Conservation (phyloP, 495 filamentous ascomycete genomes). For the Xylaria castorea region DNA sequence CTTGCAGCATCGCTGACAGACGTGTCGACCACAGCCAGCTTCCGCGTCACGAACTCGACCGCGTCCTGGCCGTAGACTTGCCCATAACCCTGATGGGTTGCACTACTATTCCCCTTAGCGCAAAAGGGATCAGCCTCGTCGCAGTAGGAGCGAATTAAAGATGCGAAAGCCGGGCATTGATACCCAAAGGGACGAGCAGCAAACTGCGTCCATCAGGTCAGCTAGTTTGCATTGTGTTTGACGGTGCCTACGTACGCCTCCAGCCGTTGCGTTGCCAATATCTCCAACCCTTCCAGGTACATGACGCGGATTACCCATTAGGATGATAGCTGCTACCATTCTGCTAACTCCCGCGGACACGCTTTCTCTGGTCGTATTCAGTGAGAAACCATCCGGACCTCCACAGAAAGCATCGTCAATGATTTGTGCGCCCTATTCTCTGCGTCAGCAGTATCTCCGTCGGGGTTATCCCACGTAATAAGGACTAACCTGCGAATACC, state of each 20-base stretch:
- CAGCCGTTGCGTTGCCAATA: slow-evolving; percentile 61
- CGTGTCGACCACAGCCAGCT: slow-evolving; percentile 36
- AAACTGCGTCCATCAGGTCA: slow-evolving; percentile 48
- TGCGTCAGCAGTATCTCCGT: neutral
- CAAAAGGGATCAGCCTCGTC: slow-evolving; percentile 67
- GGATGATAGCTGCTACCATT: slow-evolving; percentile 63
- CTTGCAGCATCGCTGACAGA: neutral
- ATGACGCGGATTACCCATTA: slow-evolving; percentile 66
- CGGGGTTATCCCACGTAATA: neutral
- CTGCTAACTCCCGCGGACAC: slow-evolving; percentile 52
- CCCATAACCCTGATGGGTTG: slow-evolving; percentile 65
- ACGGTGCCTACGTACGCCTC: slow-evolving; percentile 56
- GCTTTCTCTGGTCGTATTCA: slow-evolving; percentile 54
- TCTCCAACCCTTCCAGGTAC: slow-evolving; percentile 59
- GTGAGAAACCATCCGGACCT: slow-evolving; percentile 59
- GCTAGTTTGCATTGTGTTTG: neutral
- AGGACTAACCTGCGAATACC: slow-evolving; percentile 61
- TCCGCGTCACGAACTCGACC: slow-evolving; percentile 58
- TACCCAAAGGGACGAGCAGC: slow-evolving; percentile 62
- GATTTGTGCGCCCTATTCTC: slow-evolving; percentile 62
- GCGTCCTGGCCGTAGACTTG: slow-evolving; percentile 60
- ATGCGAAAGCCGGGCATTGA: slow-evolving; percentile 56
- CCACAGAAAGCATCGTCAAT: slow-evolving; percentile 67
- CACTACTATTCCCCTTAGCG: slow-evolving; percentile 60
- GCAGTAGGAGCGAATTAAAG: slow-evolving; percentile 64